A percentile compares a stretch with the other conserved stretches of the same genome.
Conservation (phyloP, 257 asterid species). For the Rhazya stricta region DNA sequence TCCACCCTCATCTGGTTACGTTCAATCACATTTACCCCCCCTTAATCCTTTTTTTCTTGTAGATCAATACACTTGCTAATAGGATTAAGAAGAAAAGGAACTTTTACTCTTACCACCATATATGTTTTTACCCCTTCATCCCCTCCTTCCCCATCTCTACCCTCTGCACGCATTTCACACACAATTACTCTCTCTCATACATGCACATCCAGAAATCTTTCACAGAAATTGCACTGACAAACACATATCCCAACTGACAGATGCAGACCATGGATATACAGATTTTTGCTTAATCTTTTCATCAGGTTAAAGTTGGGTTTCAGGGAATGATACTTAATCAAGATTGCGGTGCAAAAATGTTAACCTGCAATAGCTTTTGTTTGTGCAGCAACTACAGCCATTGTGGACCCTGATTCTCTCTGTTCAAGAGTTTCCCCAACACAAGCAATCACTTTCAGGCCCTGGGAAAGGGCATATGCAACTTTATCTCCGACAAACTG, state of each 20-base stretch:
- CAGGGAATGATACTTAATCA: not conserved
- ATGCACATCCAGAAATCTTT: not conserved
- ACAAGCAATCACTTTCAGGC: slow-evolving; percentile 93
- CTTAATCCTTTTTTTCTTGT: not conserved
- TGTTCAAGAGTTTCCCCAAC: slow-evolving; percentile 96
- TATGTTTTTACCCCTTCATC: no score
- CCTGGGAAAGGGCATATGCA: slow-evolving; percentile 87
- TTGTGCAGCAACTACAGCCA: slow-evolving; percentile 84
- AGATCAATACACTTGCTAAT: not conserved
- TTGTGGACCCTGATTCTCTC: slow-evolving; percentile 83
- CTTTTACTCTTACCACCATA: not conserved
- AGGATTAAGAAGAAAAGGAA: not conserved
- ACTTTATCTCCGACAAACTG: slow-evolving; percentile 92
- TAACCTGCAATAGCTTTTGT: slow-evolving; percentile 90
- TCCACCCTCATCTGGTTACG: not conserved
- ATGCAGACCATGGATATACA: not conserved
- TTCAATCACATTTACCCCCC: not conserved
- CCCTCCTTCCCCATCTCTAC: not conserved
- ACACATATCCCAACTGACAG: not conserved
- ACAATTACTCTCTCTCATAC: not conserved
- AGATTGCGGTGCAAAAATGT: not conserved
- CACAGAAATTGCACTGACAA: not conserved
- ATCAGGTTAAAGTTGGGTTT: not conserved
- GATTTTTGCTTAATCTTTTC: not conserved
- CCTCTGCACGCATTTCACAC: not conserved